A percentile compares a stretch with the other conserved stretches of the same genome.
Evolutionary conservation across 805 yeast genomes (phyloP).

Genomic region (Jamesozyma hellenica): DNA sequence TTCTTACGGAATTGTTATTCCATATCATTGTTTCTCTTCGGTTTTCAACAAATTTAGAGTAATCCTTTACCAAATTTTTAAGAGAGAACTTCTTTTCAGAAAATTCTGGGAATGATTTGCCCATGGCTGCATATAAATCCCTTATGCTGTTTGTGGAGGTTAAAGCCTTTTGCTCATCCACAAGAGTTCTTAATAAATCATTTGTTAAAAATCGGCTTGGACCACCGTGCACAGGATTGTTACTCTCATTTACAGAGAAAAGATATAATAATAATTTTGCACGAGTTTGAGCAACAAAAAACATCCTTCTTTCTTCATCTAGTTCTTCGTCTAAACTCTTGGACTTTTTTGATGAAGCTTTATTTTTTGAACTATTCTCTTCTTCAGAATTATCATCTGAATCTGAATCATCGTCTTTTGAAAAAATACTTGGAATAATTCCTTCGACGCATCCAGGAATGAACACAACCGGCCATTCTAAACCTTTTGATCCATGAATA

Average conservation of each 20-base stretch:
- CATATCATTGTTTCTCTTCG: conserved; percentile 25
- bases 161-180: conserved; percentile 22
- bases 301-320: conserved; percentile 73
- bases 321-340: conserved; percentile 15
- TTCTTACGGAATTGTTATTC: conserved; percentile 18
- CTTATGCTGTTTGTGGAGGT: conserved; percentile 13
- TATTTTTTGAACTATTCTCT: conserved; percentile 8
- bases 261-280: conserved; percentile 53
- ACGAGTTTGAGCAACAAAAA: conserved; percentile 83
- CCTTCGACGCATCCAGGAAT: conserved; percentile 65
- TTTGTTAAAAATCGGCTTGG: conserved; percentile 27
- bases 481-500: conserved; percentile 85
- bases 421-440: conserved; percentile 47
- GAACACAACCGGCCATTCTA: conserved; percentile 92
- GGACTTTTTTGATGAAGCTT: conserved; percentile 10
- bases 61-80: conserved; percentile 19
- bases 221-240: conserved; percentile 13
- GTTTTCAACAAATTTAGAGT: conserved; percentile 18
- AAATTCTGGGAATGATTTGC: conserved; percentile 6
- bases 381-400: conserved; percentile 11
- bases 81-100: conserved; percentile 13
- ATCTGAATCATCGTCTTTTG: conserved; percentile 20
- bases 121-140: conserved; percentile 15
- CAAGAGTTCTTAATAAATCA: conserved; percentile 20
- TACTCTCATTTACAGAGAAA: conserved; percentile 21